A percentile compares a stretch with the other conserved stretches of the same genome.
Conservation (phyloP, 352 stramenopile genomes). For the Pythium scleroteichum region DNA sequence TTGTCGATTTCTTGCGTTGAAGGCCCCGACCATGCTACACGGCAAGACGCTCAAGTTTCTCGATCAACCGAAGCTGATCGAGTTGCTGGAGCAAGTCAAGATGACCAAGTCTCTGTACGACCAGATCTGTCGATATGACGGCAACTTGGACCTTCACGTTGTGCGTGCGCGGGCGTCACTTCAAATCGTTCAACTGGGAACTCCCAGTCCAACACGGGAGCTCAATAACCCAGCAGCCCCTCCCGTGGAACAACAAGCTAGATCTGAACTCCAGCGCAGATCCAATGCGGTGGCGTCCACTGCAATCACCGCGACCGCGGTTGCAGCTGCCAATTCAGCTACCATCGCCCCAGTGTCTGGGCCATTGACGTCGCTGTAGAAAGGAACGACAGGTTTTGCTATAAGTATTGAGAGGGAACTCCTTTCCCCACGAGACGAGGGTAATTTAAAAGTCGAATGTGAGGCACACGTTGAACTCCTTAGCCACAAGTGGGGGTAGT, state of each 20-base stretch:
- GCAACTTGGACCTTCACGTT: conserved; percentile 50
- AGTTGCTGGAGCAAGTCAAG: conserved; percentile 49
- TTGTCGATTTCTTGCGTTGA: conserved; percentile 42
- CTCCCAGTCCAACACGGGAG: neutral
- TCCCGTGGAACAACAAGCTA: conserved; percentile 5
- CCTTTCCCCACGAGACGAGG: neutral
- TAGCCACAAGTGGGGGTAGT: too few species aligned
- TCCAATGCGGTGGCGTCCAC: conserved; percentile 4
- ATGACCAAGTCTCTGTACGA: conserved; percentile 40
- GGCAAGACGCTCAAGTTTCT: conserved; percentile 63
- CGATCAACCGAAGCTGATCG: conserved; percentile 40
- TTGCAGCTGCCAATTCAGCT: conserved; percentile 5
- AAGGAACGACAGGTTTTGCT: neutral
- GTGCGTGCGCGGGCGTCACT: conserved; percentile 24
- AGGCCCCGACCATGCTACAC: conserved; percentile 34
- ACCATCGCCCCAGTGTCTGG: neutral
- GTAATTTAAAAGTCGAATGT: conserved; percentile 7
- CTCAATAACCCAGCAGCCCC: neutral
- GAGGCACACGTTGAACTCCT: neutral
- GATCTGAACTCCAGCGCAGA: conserved; percentile 12
- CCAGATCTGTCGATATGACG: conserved; percentile 40
- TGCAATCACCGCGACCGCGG: neutral
- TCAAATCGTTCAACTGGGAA: conserved; percentile 38
- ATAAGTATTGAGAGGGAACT: neutral
- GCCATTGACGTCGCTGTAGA: conserved; percentile 6